Percentiles rank a stretch among this genome's conserved stretches.
These are phyloP conservation scores for Scedosporium boydii DNA, from an alignment of 2,329 filamentous ascomycete genomes.

Conservation along the genomic window DNA sequence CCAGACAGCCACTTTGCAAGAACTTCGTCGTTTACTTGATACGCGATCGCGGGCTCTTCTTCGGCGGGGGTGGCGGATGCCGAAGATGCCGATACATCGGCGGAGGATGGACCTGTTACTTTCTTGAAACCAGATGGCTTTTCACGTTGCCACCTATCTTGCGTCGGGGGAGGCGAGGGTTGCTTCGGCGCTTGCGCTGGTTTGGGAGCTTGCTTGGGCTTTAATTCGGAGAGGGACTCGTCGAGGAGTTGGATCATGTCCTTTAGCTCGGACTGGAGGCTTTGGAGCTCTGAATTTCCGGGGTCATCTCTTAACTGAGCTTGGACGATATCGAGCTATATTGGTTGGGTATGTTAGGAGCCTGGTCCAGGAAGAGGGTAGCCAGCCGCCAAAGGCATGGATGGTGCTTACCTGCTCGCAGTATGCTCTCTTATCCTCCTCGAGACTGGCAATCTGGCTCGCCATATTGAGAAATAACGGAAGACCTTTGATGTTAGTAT, in stretches of 20 bases:
- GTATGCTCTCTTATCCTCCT: slow-evolving; percentile 44
- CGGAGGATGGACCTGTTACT: slow-evolving; percentile 25
- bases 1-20: slow-evolving; percentile 85
- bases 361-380: not conserved
- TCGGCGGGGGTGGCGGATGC: slow-evolving; percentile 37
- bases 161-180: not conserved
- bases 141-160: not conserved
- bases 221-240: slow-evolving; percentile 72
- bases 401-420: slow-evolving; percentile 41
- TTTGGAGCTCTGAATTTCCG: slow-evolving; percentile 67
- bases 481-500: not conserved
- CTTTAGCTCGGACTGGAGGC: slow-evolving; percentile 72
- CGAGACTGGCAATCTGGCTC: slow-evolving; percentile 30
- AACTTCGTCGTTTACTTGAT: slow-evolving; percentile 82
- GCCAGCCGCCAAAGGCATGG: not conserved
- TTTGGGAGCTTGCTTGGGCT: slow-evolving; percentile 36
- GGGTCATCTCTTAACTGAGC: slow-evolving; percentile 71
- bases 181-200: slow-evolving; percentile 37
- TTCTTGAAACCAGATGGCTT: slow-evolving; percentile 62
- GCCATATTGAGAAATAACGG: slow-evolving; percentile 9
- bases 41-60: slow-evolving; percentile 45
- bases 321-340: slow-evolving; percentile 67
- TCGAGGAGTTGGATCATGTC: slow-evolving; percentile 71
- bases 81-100: slow-evolving; percentile 16
- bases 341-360: slow-evolving; percentile 12